phyloP scores from a whole-genome alignment of 371 early-diverging fungal genomes.

The Rhizomucor miehei region DNA sequence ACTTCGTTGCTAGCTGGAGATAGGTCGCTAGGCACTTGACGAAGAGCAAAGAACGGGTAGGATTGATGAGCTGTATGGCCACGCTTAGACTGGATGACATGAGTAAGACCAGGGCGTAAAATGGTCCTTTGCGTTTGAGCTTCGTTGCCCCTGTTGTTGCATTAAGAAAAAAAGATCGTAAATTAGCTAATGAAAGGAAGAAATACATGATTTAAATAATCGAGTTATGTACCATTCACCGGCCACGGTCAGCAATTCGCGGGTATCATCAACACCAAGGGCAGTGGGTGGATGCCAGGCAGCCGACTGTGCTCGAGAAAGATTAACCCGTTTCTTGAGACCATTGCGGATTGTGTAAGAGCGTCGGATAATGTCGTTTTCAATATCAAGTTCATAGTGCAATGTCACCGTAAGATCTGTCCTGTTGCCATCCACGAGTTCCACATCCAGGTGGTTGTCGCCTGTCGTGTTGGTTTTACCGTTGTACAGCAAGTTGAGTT shows the following conservation, averaged over 20 bases:
- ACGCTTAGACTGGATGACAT: constrained; percentile 23
- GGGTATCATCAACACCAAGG: constrained; percentile 9
- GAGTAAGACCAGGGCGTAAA: constrained; percentile 22
- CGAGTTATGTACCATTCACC: constrained; percentile 33
- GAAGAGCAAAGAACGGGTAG: constrained; percentile 42
- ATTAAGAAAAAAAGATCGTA: too few relatives aligned
- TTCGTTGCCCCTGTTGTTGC: constrained; percentile 14
- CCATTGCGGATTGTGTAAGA: constrained; percentile 14
- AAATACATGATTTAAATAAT: background rate
- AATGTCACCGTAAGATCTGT: constrained; percentile 17
- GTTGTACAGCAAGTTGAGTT: constrained; percentile 21
- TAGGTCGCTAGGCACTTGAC: constrained; percentile 11
- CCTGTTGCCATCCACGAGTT: constrained; percentile 18
- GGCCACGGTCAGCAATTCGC: constrained; percentile 27
- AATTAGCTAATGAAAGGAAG: too few relatives aligned
- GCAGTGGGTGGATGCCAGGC: constrained; percentile 32
- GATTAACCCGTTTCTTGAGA: constrained; percentile 8
- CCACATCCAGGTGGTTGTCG: background rate
- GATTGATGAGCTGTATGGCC: constrained; percentile 36
- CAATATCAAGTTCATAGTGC: constrained; percentile 24
- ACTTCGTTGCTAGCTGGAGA: constrained; percentile 17
- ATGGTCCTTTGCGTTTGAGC: constrained; percentile 25
- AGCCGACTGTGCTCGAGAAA: constrained; percentile 27
- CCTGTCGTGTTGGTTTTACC: constrained; percentile 2
- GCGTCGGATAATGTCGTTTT: constrained; percentile 29